Evolutionary conservation across 768 basidiomycete species (phyloP), one percentile per base, ranked within the genome.

Genomic region (Scleroderma citrinum): DNA sequence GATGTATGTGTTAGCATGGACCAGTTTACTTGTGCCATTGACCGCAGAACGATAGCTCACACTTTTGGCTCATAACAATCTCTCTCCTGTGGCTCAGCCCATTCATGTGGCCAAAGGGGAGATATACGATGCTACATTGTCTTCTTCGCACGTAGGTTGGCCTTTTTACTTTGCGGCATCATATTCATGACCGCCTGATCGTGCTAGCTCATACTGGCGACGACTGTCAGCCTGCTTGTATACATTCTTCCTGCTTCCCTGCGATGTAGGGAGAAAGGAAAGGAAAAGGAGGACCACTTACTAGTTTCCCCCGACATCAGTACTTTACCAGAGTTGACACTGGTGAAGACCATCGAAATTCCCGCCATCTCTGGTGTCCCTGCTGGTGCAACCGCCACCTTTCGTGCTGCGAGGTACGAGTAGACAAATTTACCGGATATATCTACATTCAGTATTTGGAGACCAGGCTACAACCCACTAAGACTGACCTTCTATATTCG

Each of bases 121-220:
- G 65, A 82, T 98, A 39, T 95, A 91, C 51, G 93, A 95, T 59
- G 82, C 80, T 16, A 77, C 89, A 7, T 88, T 96, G 71, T 85
- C 85, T 23, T 68, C 73, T 5, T 74, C 76, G 11, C 78, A 75
- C 19, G 89, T 89, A 60, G 50, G 74, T 65, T 16, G 10, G 24
- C 38, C 46, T 40, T 42, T 14, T 38, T 51, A 34, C 17, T 7
- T 23, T 20, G 16, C 11, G n/a, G 14, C 34, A 29, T 35, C 32
- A 41, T n/a, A n/a, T n/a, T n/a, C n/a, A n/a, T n/a, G n/a, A n/a
- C 48, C 42, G 16, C 20, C 3, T 16, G 23, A 30, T 49, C 23
- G 20, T 36, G 23, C 30, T 50, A 91, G 88, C 64, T 91, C 20
- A 73, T 87, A 37, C 61, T 90, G 19, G 78, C 78, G 3, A 85